These are phyloP conservation scores for Gentiana dahurica DNA, from an alignment of 257 asterid species.

Conservation along the genomic window DNA sequence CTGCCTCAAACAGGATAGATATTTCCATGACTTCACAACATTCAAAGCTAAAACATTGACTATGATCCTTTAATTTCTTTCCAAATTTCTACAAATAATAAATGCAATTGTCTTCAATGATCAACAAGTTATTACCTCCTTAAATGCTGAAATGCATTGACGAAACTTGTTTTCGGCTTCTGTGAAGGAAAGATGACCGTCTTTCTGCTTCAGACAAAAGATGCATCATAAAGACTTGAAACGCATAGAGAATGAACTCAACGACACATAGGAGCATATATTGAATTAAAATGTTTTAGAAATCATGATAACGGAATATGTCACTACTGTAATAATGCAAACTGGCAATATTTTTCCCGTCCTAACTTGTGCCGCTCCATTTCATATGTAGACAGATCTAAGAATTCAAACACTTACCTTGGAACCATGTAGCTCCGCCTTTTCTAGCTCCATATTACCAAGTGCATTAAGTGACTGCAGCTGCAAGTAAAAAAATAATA, in stretches of 20 bases:
- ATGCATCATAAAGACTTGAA: background rate
- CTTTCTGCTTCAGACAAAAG: conserved; percentile 29
- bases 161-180: conserved; percentile 43
- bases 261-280: background rate
- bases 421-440: conserved; percentile 34
- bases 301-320: too few species aligned
- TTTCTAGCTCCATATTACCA: conserved; percentile 43
- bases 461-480: conserved; percentile 68
- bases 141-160: conserved; percentile 60
- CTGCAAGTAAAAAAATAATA: conserved; percentile 38
- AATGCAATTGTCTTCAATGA: too few species aligned
- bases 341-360: too few species aligned
- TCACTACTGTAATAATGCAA: too few species aligned
- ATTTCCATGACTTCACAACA: conserved; percentile 55
- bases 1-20: conserved; percentile 47
- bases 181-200: conserved; percentile 5
- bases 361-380: too few species aligned
- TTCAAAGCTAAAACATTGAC: too few species aligned
- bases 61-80: too few species aligned
- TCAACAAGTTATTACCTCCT: conserved; percentile 41
- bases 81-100: too few species aligned
- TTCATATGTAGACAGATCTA: too few species aligned
- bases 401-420: conserved; percentile 24
- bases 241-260: background rate
- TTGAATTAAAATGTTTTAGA: too few species aligned